These are phyloP conservation scores for Xanthoceras sorbifolium DNA, from an alignment of 345 rosid species.

Conservation along the genomic window DNA sequence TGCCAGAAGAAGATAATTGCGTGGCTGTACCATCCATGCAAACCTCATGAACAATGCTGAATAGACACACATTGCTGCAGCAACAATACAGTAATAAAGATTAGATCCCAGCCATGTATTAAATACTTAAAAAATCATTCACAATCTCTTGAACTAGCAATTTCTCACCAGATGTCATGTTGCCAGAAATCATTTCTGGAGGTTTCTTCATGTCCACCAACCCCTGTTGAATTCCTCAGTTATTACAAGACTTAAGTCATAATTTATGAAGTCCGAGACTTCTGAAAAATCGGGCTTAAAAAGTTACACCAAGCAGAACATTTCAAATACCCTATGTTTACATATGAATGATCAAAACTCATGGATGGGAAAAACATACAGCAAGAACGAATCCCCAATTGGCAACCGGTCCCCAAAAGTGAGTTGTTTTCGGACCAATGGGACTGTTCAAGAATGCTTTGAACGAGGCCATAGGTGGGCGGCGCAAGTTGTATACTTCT, in stretches of 20 bases:
- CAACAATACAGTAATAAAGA: neutral
- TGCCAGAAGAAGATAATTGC: slow-evolving; percentile 79
- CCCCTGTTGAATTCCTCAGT: slow-evolving; percentile 57
- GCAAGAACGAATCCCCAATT: slow-evolving; percentile 89
- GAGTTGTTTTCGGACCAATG: slow-evolving; percentile 82
- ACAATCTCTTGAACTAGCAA: neutral
- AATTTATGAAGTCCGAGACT: neutral
- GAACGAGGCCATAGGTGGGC: slow-evolving; percentile 59
- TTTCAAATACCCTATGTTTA: neutral
- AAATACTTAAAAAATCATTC: neutral
- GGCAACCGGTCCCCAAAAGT: slow-evolving; percentile 91
- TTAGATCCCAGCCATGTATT: slow-evolving; percentile 12
- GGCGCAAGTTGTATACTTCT: slow-evolving; percentile 19
- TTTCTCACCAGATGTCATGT: slow-evolving; percentile 69
- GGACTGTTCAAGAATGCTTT: slow-evolving; percentile 81
- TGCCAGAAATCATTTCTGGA: slow-evolving; percentile 91
- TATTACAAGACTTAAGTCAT: slow-evolving; percentile 5
- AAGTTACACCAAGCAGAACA: neutral
- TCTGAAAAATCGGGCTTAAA: neutral
- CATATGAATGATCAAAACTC: slow-evolving; percentile 3
- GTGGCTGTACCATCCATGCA: slow-evolving; percentile 93
- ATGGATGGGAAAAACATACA: slow-evolving; percentile 46
- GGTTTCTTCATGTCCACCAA: slow-evolving; percentile 89
- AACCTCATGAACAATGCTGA: slow-evolving; percentile 86
- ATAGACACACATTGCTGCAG: slow-evolving; percentile 76